Base-by-base conservation (phyloP, 139 green algal genomes). In the Chlamydomonas eustigma region DNA sequence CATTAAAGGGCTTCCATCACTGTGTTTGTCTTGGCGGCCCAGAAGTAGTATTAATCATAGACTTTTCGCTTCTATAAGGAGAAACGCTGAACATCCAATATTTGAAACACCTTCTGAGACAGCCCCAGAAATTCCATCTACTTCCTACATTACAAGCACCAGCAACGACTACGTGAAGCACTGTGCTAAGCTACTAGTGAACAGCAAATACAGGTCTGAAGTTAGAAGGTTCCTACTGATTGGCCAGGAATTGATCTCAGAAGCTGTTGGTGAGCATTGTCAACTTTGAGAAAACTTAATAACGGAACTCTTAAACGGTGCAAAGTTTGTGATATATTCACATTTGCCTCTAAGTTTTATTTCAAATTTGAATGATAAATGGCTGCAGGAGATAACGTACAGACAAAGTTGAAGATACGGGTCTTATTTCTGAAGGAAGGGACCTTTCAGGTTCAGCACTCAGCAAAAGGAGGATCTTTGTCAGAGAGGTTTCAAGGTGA, bases 141-240 rank as follows among this genome's bases (percentile, higher is more conserved):
- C 22, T 68, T 4, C 8, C 18, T 12, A 25, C 28, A 72, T 72
- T 6, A 39, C 18, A 6, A 72, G 65, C 28, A 72, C 65, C 4
- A 12, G 33, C 4, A 72, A 72, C 28, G 65, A 8, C 22, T 72
- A 72, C 65, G 28, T 72, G 8, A 72, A 72, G 36, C 68, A 74
- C 37, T 74, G 68, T n/a, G 68, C 63, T 32, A n/a, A 32, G 34
- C 68, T 74, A n/a, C 6, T 37, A n/a, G 63, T 38, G 22, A 74
- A 35, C 68, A 32, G 8, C 24, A n/a, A 32, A 32, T 58, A 58
- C 36, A 5, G 68, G 12, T n/a, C 34, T 33, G 35, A 74, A 18
- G 36, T 38, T 5, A 38, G 68, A 33, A n/a, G 36, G 4, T 74
- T n/a, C 68, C 37, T 74, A 18, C 68, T 74, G 6, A 38, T 58